These are phyloP conservation scores for Spirogloea muscicola DNA, from an alignment of 139 green algal genomes.

Conservation along the genomic window DNA sequence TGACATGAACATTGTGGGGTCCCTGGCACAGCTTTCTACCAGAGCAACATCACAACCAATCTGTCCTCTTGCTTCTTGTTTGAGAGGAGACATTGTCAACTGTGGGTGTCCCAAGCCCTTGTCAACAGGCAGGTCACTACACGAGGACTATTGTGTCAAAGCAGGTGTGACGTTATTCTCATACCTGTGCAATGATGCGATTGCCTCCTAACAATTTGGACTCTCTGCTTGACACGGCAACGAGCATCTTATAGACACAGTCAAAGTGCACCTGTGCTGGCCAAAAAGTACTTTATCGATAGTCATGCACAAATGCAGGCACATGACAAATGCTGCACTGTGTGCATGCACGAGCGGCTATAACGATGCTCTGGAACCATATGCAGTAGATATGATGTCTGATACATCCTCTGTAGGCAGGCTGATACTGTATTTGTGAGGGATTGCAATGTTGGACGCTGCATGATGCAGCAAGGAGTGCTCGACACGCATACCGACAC, in stretches of 20 bases:
- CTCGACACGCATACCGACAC: not conserved
- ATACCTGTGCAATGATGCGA: slow-evolving; percentile 79
- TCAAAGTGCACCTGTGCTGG: slow-evolving; percentile 84
- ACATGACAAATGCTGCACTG: slow-evolving; percentile 9
- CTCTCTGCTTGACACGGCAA: slow-evolving; percentile 76
- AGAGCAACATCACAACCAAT: not conserved
- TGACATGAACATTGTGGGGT: slow-evolving; percentile 1
- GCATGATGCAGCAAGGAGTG: no score
- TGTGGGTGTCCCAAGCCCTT: no score
- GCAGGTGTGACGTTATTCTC: not conserved
- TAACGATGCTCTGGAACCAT: no score
- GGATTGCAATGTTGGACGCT: no score
- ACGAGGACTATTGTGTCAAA: not conserved
- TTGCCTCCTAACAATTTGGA: slow-evolving; percentile 84
- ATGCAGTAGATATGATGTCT: no score
- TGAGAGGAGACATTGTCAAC: no score
- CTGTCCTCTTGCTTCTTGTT: not conserved
- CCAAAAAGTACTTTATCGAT: not conserved
- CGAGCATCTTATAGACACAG: slow-evolving; percentile 72
- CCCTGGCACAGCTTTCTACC: not conserved
- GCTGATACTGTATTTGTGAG: no score
- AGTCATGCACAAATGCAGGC: not conserved
- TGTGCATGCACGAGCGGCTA: not conserved
- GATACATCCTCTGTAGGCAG: not conserved
- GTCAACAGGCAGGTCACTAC: no score